Evolutionary conservation across 768 basidiomycete genomes (phyloP), one percentile per base, ranked within the genome.

Genomic region (Cystobasidiopsis lactophilus): DNA sequence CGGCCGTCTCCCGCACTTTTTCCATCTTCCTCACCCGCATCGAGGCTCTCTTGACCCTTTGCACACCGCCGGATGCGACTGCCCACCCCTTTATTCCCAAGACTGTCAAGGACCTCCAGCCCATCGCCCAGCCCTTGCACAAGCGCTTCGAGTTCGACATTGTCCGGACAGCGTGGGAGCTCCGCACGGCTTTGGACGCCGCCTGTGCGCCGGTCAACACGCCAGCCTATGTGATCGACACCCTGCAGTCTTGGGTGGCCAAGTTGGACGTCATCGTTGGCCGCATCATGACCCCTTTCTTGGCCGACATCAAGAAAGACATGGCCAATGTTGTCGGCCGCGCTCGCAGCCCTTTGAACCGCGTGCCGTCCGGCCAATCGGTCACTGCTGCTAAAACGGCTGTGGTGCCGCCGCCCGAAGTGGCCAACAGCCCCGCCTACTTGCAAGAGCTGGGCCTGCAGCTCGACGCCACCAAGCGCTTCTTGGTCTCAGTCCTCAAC

Each of bases 1-100:
- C 62, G 5, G 57, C 62, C 23, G 52, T 62, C 26, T 54, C 60
- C 49, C 57, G 60, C 43, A 50, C 58, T 3, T 55, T 60, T 19
- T 60, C 59, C 29, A 58, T 63, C 60, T 62, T 62, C 57, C 50
- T 63, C 52, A 53, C 60, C 1, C 53, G 60, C 14, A 55, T 62
- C 21, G 57, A 59, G 13, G 56, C 62, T 2, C 53, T 60, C 27
- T 35, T 60, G 16, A 37, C 50, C 2, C 56, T 27, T 19, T 21
- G 47, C 5, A 16, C 24, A 19, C 40, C 18, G 51, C 50, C 55
- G 4, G 50, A 48, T 18, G 27, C 33, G 0, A 26, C 43, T 0
- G 31, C 52, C 1, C 27, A 52, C 45, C 47, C 54, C 27, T 24
- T 40, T 23, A 46, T 57, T 0, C 46, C 60, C 3, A 24, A 21